Conservation (phyloP, 495 filamentous ascomycete species). For the Aeminium ludgeri region DNA sequence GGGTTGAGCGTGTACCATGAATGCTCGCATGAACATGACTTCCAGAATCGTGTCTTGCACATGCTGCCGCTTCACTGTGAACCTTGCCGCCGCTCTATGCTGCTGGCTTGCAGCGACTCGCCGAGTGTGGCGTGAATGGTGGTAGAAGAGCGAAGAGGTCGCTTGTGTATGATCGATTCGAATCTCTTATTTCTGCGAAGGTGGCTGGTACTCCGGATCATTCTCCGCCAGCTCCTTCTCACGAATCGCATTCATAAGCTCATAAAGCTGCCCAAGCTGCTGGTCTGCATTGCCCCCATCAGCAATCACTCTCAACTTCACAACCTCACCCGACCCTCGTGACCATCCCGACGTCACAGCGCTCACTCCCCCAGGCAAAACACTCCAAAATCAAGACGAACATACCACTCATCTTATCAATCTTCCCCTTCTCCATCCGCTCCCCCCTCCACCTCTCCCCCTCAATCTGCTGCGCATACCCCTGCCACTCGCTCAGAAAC, state of each 20-base stretch:
- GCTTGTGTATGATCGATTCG: no score
- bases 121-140: no score
- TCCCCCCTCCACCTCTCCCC: constrained; percentile 67
- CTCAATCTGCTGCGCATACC: constrained; percentile 81
- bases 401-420: constrained; percentile 91
- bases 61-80: constrained; percentile 15
- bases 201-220: constrained; percentile 17
- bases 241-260: constrained; percentile 74
- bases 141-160: no score
- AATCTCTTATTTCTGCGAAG: constrained; percentile 1
- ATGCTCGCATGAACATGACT: constrained; percentile 25
- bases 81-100: no score
- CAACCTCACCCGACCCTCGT: no score
- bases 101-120: no score
- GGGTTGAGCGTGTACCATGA: constrained; percentile 20
- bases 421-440: constrained; percentile 56
- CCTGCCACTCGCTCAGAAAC: constrained; percentile 91
- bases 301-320: background rate
- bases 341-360: background rate
- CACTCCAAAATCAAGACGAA: constrained; percentile 5
- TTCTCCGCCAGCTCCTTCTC: constrained; percentile 36
- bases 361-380: background rate
- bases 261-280: constrained; percentile 83
- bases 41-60: constrained; percentile 26
- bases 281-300: constrained; percentile 42